Evolutionary conservation across 352 stramenopile species (phyloP).

Genomic region (Phytophthora gonapodyides): DNA sequence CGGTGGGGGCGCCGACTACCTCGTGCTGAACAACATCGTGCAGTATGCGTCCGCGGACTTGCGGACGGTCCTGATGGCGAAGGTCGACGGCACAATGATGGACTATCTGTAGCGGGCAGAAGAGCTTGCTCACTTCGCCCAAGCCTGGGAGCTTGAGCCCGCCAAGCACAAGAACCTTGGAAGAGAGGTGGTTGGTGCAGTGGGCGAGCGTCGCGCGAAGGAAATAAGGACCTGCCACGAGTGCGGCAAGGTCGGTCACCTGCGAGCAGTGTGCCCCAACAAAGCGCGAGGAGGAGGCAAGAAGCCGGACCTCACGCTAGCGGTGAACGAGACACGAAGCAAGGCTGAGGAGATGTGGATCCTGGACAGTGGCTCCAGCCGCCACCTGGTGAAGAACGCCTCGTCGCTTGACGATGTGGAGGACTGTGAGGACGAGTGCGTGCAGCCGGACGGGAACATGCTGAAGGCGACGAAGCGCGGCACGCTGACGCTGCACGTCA

Average conservation of each 20-base stretch:
- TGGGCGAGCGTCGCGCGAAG: not conserved
- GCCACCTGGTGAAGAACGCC: constrained; percentile 3
- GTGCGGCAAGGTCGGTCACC: constrained; percentile 2
- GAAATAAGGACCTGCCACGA: constrained; percentile 3
- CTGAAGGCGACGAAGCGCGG: not conserved
- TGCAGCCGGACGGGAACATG: not conserved
- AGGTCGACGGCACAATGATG: no score
- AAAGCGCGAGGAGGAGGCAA: not conserved
- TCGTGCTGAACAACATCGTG: no score
- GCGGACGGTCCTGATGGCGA: no score
- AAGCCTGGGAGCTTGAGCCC: not conserved
- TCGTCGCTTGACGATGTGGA: constrained; percentile 1
- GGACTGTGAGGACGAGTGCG: not conserved
- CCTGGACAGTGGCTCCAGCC: constrained; percentile 3
- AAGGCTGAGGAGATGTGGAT: not conserved
- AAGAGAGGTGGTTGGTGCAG: not conserved
- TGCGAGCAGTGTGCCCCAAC: not conserved
- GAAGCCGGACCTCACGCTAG: not conserved
- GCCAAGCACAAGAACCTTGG: not conserved
- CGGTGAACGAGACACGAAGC: not conserved
- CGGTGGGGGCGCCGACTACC: no score
- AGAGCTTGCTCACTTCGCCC: no score
- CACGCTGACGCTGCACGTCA: not conserved
- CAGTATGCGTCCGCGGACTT: no score
- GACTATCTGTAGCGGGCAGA: no score